phyloP scores from a whole-genome alignment of 768 basidiomycete species.

The Russula brevipes region DNA sequence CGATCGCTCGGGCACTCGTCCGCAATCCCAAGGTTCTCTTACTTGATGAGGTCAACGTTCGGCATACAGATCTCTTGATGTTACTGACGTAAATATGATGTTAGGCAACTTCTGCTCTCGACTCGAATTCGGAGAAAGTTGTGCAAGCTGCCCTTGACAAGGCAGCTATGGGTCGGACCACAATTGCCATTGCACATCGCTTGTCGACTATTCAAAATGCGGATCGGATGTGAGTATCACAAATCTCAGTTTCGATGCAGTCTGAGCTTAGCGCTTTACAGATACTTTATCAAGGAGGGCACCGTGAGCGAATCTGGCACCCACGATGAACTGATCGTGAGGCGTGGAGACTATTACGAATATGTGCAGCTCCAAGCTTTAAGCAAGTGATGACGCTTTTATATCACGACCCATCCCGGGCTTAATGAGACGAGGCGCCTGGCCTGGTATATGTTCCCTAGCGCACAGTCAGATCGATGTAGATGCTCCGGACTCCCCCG shows the following conservation, averaged over 20 bases:
- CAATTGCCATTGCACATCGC: conserved; percentile 92
- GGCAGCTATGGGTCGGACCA: conserved; percentile 89
- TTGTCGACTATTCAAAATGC: conserved; percentile 57
- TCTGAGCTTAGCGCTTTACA: background rate
- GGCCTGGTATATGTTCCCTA: background rate
- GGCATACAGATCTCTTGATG: background rate
- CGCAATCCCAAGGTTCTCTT: conserved; percentile 32
- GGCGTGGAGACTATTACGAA: conserved; percentile 24
- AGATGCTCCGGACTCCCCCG: too few species aligned
- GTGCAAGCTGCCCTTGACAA: conserved; percentile 92
- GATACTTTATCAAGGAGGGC: conserved; percentile 27
- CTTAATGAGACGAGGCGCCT: background rate
- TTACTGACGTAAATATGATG: conserved; percentile 31
- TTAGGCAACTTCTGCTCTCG: conserved; percentile 46
- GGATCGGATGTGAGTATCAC: conserved; percentile 28
- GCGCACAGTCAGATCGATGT: background rate
- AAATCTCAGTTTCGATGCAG: background rate
- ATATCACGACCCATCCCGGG: background rate
- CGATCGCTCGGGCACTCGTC: conserved; percentile 31
- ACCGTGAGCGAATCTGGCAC: conserved; percentile 24
- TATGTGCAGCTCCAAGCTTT: conserved; percentile 26
- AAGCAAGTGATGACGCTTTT: conserved; percentile 5
- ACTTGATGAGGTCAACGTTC: conserved; percentile 26
- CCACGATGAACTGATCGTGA: conserved; percentile 23
- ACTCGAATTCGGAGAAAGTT: conserved; percentile 61